Base-by-base conservation (phyloP, 2,329 filamentous ascomycete genomes). In the Diplocarpon rosae region DNA sequence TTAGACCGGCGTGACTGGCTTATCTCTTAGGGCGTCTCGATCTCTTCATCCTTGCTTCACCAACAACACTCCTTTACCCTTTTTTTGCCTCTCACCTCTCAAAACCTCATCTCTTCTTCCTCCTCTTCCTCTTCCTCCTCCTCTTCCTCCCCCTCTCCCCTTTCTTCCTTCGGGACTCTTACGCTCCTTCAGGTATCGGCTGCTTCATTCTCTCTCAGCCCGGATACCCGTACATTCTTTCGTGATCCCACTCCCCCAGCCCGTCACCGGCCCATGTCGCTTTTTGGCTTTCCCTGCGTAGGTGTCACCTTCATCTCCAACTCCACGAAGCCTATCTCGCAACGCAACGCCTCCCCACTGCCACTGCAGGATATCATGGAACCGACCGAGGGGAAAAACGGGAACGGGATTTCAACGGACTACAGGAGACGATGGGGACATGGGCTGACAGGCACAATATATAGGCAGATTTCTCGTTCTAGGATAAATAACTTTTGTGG, bases 201-300 rank as follows among this genome's bases (percentile, higher is more conserved):
- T 59, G 63, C 64, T 67, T 66, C 65, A 67, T 60, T 68, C 65
- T 61, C 63, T 62, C 59, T 56, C 56, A 59, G 47, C 28, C 20
- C 28, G 40, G n/a, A 30, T 28, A 17, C 14, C 62, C 62, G 62
- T 67, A 62, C 65, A 59, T 60, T 66, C 56, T 45, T 57, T 59
- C 52, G 33, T 44, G 41, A 46, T 39, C 20, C 28, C 24, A 39
- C 37, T 17, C n/a, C 12, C 10, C 30, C 33, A 24, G 11, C 29
- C 37, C 17, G 42, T 27, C 37, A 45, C 43, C 43, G 45, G 36
- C 34, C 39, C 40, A 35, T 45, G 37, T 39, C 39, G 30, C 30
- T 32, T 47, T 50, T 45, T 48, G 44, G 42, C 37, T 27, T 27
- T 47, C 52, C 48, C 46, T 50, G 52, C 50, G 55, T 56, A 51